phyloP scores from a whole-genome alignment of 2,329 filamentous ascomycete genomes.

The Aspergillus tamarii region DNA sequence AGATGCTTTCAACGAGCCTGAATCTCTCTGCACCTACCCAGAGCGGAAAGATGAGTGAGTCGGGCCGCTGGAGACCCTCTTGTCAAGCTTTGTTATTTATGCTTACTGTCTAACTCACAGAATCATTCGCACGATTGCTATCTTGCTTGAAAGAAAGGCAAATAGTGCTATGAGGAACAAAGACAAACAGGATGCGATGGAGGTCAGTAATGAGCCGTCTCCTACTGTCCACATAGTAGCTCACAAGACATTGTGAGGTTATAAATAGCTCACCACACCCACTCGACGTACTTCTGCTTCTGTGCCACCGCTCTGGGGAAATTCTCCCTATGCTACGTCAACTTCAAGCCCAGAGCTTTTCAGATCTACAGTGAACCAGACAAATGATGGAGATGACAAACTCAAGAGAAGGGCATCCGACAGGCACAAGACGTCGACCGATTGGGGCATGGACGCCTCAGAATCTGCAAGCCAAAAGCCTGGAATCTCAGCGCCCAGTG shows the following conservation, averaged over 20 bases:
- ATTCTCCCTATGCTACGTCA: not conserved
- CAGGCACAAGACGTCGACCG: too few relatives aligned
- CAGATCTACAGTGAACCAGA: not conserved
- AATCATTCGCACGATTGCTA: constrained; percentile 17
- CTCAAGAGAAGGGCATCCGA: not conserved
- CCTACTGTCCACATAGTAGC: not conserved
- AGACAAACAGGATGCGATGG: not conserved
- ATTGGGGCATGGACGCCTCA: not conserved
- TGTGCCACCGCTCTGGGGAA: not conserved
- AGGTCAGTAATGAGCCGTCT: not conserved
- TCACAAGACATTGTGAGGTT: not conserved
- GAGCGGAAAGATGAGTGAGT: constrained; percentile 25
- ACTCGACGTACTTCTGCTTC: not conserved
- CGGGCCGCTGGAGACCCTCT: not conserved
- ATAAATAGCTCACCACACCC: not conserved
- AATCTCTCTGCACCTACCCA: constrained; percentile 23
- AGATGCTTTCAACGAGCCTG: constrained; percentile 20
- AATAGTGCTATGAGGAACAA: constrained; percentile 5
- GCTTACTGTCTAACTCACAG: constrained; percentile 9
- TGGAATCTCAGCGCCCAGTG: not conserved
- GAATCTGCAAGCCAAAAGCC: not conserved
- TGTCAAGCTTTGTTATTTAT: not conserved
- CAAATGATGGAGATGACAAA: not conserved
- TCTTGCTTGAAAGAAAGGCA: constrained; percentile 25
- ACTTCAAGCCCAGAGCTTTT: not conserved